Percentiles rank a stretch among this genome's conserved stretches.
Conservation (phyloP, 768 basidiomycete species). For the Asterophora lycoperdoides region DNA sequence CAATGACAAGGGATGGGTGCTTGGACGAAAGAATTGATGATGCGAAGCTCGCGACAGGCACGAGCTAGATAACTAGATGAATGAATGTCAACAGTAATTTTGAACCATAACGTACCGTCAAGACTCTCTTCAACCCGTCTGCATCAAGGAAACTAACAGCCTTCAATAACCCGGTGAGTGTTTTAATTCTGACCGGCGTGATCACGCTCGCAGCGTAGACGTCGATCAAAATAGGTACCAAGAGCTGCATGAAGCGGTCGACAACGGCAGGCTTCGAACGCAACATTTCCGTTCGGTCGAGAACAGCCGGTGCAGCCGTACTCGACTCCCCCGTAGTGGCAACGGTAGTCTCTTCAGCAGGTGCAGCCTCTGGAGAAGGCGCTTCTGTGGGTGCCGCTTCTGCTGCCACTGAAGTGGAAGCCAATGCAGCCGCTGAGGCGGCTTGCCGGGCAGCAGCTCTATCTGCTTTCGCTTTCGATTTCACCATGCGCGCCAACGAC, state of each 20-base stretch:
- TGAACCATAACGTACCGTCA: constrained; percentile 53
- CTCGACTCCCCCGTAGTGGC: constrained; percentile 36
- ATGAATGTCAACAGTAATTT: constrained; percentile 6
- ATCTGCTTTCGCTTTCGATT: constrained; percentile 81
- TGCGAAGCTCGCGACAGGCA: constrained; percentile 93
- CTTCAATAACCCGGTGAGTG: constrained; percentile 82
- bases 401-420: not conserved
- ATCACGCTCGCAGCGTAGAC: constrained; percentile 99
- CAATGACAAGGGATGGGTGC: constrained; percentile 79
- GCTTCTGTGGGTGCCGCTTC: constrained; percentile 19
- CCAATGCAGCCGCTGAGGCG: constrained; percentile 26
- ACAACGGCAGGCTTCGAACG: constrained; percentile 74
- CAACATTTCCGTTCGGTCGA: constrained; percentile 71
- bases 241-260: constrained; percentile 78
- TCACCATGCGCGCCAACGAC: constrained; percentile 66
- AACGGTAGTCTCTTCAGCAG: constrained; percentile 32
- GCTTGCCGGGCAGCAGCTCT: constrained; percentile 66
- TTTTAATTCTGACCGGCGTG: constrained; percentile 82
- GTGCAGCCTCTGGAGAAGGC: constrained; percentile 21
- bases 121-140: constrained; percentile 68
- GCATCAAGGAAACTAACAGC: constrained; percentile 86
- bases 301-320: constrained; percentile 29
- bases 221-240: constrained; percentile 92
- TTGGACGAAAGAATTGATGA: constrained; percentile 91
- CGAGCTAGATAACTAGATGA: constrained; percentile 50